Evolutionary conservation across 2,329 filamentous ascomycete genomes (phyloP).

Genomic region (Fusarium fracticaudum): DNA sequence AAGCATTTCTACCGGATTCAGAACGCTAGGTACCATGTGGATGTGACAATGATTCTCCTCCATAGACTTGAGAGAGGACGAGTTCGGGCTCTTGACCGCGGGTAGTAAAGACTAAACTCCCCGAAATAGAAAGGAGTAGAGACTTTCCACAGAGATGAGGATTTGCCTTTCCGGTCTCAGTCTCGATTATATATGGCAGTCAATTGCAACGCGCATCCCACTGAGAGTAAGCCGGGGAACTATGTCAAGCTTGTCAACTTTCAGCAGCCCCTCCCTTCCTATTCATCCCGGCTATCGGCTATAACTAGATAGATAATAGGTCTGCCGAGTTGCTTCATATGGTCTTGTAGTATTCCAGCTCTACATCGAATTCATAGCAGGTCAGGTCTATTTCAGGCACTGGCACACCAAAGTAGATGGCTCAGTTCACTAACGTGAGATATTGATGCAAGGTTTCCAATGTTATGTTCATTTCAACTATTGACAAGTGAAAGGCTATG

Average conservation of each 20-base stretch:
- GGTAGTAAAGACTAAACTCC: not conserved
- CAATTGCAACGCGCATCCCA: fast-evolving
- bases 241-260: not conserved
- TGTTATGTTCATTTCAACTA: not conserved
- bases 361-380: fast-evolving
- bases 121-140: not conserved
- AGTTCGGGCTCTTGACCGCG: fast-evolving
- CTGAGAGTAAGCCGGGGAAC: not conserved
- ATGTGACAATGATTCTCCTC: not conserved
- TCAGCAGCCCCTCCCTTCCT: not conserved
- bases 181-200: not conserved
- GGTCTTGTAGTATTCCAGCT: fast-evolving
- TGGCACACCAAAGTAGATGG: not conserved
- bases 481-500: not conserved
- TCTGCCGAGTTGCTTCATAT: fast-evolving
- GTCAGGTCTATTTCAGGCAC: not conserved
- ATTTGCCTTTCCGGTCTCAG: no score
- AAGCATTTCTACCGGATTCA: no score
- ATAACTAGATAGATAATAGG: fast-evolving
- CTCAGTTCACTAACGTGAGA: fast-evolving
- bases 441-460: not conserved
- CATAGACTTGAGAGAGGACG: not conserved
- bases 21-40: no score
- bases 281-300: not conserved
- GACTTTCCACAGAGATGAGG: not conserved